phyloP scores from a whole-genome alignment of 2,329 filamentous ascomycete species.

The Endothia cerciana region DNA sequence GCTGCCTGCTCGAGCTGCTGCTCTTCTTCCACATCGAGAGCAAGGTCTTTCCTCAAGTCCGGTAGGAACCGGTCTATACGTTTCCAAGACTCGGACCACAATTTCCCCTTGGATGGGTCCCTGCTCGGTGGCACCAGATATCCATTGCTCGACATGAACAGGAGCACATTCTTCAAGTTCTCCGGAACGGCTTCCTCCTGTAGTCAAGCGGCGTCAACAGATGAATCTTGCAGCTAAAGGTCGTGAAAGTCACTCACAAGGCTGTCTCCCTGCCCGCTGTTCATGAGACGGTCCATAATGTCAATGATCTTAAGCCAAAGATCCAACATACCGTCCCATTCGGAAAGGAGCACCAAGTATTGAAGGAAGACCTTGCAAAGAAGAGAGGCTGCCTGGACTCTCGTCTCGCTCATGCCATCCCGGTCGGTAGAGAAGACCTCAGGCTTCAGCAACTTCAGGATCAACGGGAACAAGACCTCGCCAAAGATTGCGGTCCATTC shows the following conservation, averaged over 20 bases:
- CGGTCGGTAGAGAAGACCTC: conserved; percentile 93
- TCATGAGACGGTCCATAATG: conserved; percentile 95
- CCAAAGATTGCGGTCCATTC: conserved; percentile 96
- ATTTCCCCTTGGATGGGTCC: conserved; percentile 57
- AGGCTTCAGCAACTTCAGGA: conserved; percentile 84
- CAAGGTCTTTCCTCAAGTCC: conserved; percentile 60
- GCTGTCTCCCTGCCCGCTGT: conserved; percentile 89
- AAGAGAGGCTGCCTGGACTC: conserved; percentile 87
- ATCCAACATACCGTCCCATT: conserved; percentile 87
- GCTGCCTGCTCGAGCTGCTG: conserved; percentile 12
- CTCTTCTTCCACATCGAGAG: conserved; percentile 50
- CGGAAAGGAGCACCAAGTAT: conserved; percentile 82
- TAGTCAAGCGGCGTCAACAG: conserved; percentile 27
- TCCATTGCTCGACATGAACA: conserved; percentile 92
- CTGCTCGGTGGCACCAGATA: conserved; percentile 74
- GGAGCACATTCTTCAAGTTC: conserved; percentile 91
- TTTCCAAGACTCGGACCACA: conserved; percentile 68
- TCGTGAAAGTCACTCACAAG: conserved; percentile 61
- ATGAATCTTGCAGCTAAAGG: conserved; percentile 16
- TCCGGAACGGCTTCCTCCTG: conserved; percentile 95
- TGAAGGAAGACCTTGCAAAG: conserved; percentile 96
- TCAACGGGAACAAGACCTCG: conserved; percentile 90
- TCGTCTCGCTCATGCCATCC: conserved; percentile 91
- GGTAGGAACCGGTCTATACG: conserved; percentile 68
- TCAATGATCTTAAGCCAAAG: conserved; percentile 92